Conservation (phyloP, 306 rosid species). For the Castanospermum australe region DNA sequence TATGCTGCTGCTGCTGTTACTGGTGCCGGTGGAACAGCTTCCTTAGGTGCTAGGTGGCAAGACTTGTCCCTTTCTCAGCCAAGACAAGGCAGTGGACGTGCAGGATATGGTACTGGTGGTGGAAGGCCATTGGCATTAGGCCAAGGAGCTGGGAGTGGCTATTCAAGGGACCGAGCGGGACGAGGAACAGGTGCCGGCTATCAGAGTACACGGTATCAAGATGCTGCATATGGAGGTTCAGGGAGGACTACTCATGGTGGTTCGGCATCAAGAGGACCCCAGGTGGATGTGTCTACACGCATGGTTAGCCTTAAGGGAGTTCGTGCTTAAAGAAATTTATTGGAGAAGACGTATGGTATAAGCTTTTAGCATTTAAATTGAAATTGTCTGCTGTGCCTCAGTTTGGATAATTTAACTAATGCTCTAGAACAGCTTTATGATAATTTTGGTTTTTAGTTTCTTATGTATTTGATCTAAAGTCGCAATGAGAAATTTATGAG, state of each 20-base stretch:
- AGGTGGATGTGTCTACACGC: slow-evolving; percentile 64
- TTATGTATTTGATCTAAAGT: background rate
- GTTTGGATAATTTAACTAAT: slow-evolving; percentile 15
- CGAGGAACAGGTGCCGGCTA: slow-evolving; percentile 55
- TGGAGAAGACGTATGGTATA: background rate
- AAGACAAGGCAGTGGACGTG: slow-evolving; percentile 72
- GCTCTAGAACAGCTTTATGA: background rate
- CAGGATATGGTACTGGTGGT: slow-evolving; percentile 59
- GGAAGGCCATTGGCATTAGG: slow-evolving; percentile 45
- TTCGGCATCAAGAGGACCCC: slow-evolving; percentile 64
- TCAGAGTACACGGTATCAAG: slow-evolving; percentile 59
- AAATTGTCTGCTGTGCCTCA: background rate
- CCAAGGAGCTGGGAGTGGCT: slow-evolving; percentile 51
- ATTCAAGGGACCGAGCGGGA: slow-evolving; percentile 53
- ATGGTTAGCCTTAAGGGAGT: slow-evolving; percentile 82
- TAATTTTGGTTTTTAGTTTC: background rate
- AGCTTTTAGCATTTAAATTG: slow-evolving; percentile 6
- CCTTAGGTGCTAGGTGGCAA: slow-evolving; percentile 76
- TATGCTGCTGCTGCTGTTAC: slow-evolving; percentile 53
- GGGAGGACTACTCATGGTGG: slow-evolving; percentile 59
- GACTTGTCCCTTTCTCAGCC: slow-evolving; percentile 61
- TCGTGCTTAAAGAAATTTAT: slow-evolving; percentile 41
- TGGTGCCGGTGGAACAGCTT: slow-evolving; percentile 43
- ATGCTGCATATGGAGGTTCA: slow-evolving; percentile 53
- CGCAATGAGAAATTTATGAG: background rate